These are phyloP conservation scores for Pilatotrama ljubarskyi DNA, from an alignment of 768 basidiomycete genomes.

Conservation along the genomic window DNA sequence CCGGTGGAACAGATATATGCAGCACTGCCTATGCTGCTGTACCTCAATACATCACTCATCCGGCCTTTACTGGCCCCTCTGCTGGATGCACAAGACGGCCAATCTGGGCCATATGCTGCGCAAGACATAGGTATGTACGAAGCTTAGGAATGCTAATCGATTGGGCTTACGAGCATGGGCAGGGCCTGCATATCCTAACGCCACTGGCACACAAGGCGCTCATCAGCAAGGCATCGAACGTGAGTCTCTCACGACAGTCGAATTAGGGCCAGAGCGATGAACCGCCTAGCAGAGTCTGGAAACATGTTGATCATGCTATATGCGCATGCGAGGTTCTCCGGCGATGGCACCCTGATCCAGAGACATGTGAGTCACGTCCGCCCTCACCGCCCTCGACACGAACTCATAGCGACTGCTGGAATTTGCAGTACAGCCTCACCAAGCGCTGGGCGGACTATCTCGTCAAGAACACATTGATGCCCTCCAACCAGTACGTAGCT, in stretches of 20 bases:
- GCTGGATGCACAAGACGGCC: constrained; percentile 26
- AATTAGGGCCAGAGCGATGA: background rate
- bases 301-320: constrained; percentile 32
- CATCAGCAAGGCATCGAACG: constrained; percentile 15
- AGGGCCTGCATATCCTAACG: constrained; percentile 15
- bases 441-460: constrained; percentile 28
- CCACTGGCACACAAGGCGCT: background rate
- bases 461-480: constrained; percentile 18
- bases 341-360: constrained; percentile 28
- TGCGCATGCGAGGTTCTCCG: constrained; percentile 34
- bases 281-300: constrained; percentile 29
- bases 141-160: too few species aligned
- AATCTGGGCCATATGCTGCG: constrained; percentile 26
- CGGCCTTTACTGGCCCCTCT: constrained; percentile 30
- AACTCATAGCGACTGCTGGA: background rate
- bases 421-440: constrained; percentile 24
- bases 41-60: constrained; percentile 32
- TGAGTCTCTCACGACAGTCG: background rate
- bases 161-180: background rate
- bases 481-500: constrained; percentile 5
- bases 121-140: constrained; percentile 29
- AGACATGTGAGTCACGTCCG: background rate
- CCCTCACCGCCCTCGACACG: too few species aligned
- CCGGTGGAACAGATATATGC: constrained; percentile 36
- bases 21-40: constrained; percentile 32